Conservation (phyloP, 2,329 filamentous ascomycete species). For the Fusarium algeriense region DNA sequence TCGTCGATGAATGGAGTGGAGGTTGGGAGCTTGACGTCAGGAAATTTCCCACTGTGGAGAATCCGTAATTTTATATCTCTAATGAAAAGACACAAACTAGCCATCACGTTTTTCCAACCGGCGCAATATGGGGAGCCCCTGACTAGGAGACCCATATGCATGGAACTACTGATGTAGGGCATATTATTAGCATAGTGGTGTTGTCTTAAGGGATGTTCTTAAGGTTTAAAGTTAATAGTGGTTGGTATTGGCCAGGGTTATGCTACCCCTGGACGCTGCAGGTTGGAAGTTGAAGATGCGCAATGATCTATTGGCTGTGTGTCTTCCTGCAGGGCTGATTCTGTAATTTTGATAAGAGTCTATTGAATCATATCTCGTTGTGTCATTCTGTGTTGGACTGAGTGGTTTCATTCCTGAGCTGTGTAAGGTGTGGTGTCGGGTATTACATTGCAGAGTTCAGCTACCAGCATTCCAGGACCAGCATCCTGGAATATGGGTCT, state of each 20-base stretch:
- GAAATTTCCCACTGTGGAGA: conserved; percentile 40
- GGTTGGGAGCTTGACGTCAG: conserved; percentile 41
- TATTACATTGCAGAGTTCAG: conserved; percentile 1
- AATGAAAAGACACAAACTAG: conserved; percentile 14
- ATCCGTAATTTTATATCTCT: conserved; percentile 37
- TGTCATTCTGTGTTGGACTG: conserved; percentile 15
- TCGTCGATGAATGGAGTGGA: conserved; percentile 32
- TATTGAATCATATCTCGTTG: conserved; percentile 6
- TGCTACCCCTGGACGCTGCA: conserved; percentile 34
- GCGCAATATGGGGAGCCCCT: conserved; percentile 21
- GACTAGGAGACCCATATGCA: conserved; percentile 32
- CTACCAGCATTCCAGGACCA: conserved; percentile 29
- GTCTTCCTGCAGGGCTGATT: background rate
- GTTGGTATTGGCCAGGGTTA: conserved; percentile 12
- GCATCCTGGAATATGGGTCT: conserved; percentile 23
- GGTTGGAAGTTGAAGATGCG: conserved; percentile 14
- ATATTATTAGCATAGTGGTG: conserved; percentile 25
- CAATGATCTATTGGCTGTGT: background rate
- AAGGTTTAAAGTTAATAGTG: conserved; percentile 8
- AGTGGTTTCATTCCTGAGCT: conserved; percentile 13
- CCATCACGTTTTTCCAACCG: conserved; percentile 18
- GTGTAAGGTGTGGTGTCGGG: conserved; percentile 21
- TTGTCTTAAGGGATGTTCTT: conserved; percentile 14
- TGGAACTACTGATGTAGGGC: conserved; percentile 26
- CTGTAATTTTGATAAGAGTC: conserved; percentile 1